A percentile compares a stretch with the other conserved stretches of the same genome.
Evolutionary conservation across 1,284 basidiomycete genomes (phyloP).

Genomic region (Exsudoporus floridanus): DNA sequence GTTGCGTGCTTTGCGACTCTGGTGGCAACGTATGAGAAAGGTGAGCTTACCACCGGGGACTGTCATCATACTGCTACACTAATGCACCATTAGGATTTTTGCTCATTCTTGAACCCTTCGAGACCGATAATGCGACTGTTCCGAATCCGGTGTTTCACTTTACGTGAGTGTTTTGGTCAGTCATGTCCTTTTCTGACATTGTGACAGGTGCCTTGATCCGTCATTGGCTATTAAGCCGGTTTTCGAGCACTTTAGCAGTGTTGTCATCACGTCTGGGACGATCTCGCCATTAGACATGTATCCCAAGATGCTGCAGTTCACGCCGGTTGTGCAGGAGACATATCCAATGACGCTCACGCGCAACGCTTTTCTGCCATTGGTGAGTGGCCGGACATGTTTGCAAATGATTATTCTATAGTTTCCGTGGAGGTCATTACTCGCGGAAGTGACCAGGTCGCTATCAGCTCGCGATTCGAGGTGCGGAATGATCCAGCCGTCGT

Average conservation of each 20-base stretch:
- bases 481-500: conserved; percentile 99
- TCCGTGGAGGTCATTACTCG: conserved; percentile 87
- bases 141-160: conserved; percentile 99
- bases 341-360: conserved; percentile 98
- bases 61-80: conserved; percentile 1
- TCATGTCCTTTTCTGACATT: conserved; percentile 10
- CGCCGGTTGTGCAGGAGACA: conserved; percentile 94
- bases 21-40: conserved; percentile 98
- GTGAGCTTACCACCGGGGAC: conserved; percentile 38
- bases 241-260: conserved; percentile 97
- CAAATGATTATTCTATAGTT: not conserved
- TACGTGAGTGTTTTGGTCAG: conserved; percentile 57
- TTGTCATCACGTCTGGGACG: conserved; percentile 98
- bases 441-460: conserved; percentile 97
- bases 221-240: conserved; percentile 97
- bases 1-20: conserved; percentile 96
- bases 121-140: conserved; percentile 97
- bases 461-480: conserved; percentile 99
- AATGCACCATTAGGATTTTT: conserved; percentile 71
- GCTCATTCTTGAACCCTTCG: conserved; percentile 97
- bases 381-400: conserved; percentile 38
- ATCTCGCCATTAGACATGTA: conserved; percentile 99
- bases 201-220: conserved; percentile 87
- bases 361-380: conserved; percentile 97
- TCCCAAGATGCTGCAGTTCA: conserved; percentile 99